A percentile compares a stretch with the other conserved stretches of the same genome.
Conservation (phyloP, 2,329 filamentous ascomycete genomes). For the Aspergillus brunneoviolaceus region DNA sequence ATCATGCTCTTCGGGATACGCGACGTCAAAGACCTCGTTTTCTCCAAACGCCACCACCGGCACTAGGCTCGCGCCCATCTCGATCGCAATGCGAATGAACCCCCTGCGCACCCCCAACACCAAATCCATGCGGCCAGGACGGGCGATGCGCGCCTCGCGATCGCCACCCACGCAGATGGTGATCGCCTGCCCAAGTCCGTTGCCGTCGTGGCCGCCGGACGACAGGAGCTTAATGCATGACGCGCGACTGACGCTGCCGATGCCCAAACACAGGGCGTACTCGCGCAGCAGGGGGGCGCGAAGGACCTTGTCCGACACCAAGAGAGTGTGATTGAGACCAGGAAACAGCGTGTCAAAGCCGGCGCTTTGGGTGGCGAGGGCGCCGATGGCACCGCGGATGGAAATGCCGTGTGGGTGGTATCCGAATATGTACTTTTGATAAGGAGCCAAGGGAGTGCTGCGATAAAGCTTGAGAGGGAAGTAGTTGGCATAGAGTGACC, state of each 20-base stretch:
- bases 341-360: constrained; percentile 78
- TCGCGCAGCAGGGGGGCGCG: constrained; percentile 80
- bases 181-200: constrained; percentile 79
- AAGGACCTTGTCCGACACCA: constrained; percentile 86
- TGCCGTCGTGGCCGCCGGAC: constrained; percentile 65
- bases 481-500: constrained; percentile 79
- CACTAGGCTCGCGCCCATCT: constrained; percentile 77
- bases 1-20: constrained; percentile 72
- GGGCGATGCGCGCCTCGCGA: constrained; percentile 75
- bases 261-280: constrained; percentile 73
- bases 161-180: constrained; percentile 84
- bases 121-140: constrained; percentile 67
- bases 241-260: constrained; percentile 76
- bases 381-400: constrained; percentile 76
- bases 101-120: constrained; percentile 75
- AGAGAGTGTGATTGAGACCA: constrained; percentile 78
- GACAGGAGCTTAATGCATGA: constrained; percentile 76
- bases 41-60: constrained; percentile 82
- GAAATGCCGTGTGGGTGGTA: constrained; percentile 91
- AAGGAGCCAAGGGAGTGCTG: constrained; percentile 68
- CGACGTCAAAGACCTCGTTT: constrained; percentile 82
- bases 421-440: constrained; percentile 80
- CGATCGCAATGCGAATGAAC: constrained; percentile 80
- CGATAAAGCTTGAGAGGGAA: constrained; percentile 79
- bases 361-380: constrained; percentile 76